Evolutionary conservation across 371 early-diverging fungal species (phyloP).

Genomic region (Mucor sp.): DNA sequence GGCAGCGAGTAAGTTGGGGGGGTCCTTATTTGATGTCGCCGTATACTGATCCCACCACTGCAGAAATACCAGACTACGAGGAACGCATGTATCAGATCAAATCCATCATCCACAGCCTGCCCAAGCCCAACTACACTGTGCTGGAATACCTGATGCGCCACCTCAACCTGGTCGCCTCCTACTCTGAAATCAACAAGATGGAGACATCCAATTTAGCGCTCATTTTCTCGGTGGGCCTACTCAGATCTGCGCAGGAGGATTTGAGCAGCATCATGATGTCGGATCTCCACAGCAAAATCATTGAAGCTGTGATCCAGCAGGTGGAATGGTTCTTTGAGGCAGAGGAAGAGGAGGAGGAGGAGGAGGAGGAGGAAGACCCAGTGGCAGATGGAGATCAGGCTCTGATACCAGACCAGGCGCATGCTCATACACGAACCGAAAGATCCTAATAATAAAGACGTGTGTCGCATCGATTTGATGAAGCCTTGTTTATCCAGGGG

Average conservation of each 20-base stretch:
- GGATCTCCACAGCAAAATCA: constrained; percentile 56
- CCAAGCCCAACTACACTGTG: constrained; percentile 67
- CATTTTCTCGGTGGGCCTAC: constrained; percentile 73
- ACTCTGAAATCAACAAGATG: constrained; percentile 83
- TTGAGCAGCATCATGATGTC: constrained; percentile 54
- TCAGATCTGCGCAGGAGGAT: constrained; percentile 55
- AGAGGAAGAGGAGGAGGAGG: constrained; percentile 7
- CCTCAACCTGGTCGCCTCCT: constrained; percentile 62
- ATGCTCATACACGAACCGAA: neutral
- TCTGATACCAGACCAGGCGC: neutral
- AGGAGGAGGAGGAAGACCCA: neutral
- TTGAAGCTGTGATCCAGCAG: constrained; percentile 62
- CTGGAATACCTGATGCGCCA: constrained; percentile 76
- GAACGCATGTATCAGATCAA: constrained; percentile 73
- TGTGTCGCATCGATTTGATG: too few relatives aligned
- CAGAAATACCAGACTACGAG: constrained; percentile 75
- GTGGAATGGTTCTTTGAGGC: constrained; percentile 66
- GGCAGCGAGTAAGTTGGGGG: constrained; percentile 63
- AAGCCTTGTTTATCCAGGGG: too few relatives aligned
- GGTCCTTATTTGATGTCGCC: neutral
- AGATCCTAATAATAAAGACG: neutral
- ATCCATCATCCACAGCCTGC: constrained; percentile 70
- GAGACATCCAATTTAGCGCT: constrained; percentile 82
- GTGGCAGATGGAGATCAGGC: neutral
- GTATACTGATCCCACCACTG: neutral